A percentile compares a stretch with the other conserved stretches of the same genome.
Evolutionary conservation across 768 basidiomycete genomes (phyloP).

Genomic region (Rhodotorula babjevae): DNA sequence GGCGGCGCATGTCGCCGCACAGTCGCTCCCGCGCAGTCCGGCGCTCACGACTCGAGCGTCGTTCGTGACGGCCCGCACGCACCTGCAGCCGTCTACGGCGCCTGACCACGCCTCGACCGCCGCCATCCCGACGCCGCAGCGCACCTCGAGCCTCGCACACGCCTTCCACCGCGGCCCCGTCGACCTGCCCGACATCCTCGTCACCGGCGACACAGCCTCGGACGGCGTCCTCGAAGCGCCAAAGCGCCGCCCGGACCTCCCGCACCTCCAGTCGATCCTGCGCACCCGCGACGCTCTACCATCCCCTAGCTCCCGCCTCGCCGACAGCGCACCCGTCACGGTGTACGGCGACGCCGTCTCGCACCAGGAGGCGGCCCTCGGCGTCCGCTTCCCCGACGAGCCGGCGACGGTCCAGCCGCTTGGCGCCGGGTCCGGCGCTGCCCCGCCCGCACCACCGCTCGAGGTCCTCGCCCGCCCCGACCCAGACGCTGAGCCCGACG

Average conservation of each 20-base stretch:
- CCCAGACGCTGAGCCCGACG: background rate
- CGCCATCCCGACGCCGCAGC: background rate
- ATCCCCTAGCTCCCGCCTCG: background rate
- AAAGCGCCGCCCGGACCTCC: background rate
- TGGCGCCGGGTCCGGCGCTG: slow-evolving; percentile 39
- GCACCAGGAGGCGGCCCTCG: background rate
- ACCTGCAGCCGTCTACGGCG: background rate
- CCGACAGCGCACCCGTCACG: background rate
- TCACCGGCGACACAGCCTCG: background rate
- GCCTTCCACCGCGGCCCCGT: background rate
- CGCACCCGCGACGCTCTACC: background rate
- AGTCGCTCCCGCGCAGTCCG: background rate
- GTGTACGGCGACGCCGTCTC: background rate
- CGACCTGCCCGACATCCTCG: background rate
- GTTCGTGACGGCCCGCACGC: slow-evolving; percentile 24
- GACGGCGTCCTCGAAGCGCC: background rate
- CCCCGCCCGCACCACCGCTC: slow-evolving; percentile 55
- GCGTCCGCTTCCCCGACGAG: slow-evolving; percentile 11
- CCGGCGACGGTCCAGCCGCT: background rate
- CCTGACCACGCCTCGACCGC: too few relatives aligned
- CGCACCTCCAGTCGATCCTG: slow-evolving; percentile 1
- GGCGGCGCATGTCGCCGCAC: background rate
- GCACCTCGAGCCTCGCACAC: background rate
- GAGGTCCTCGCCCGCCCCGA: slow-evolving; percentile 61
- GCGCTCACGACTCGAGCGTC: background rate